phyloP scores from a whole-genome alignment of 345 rosid species.

The Eucalyptus leucophloia region DNA sequence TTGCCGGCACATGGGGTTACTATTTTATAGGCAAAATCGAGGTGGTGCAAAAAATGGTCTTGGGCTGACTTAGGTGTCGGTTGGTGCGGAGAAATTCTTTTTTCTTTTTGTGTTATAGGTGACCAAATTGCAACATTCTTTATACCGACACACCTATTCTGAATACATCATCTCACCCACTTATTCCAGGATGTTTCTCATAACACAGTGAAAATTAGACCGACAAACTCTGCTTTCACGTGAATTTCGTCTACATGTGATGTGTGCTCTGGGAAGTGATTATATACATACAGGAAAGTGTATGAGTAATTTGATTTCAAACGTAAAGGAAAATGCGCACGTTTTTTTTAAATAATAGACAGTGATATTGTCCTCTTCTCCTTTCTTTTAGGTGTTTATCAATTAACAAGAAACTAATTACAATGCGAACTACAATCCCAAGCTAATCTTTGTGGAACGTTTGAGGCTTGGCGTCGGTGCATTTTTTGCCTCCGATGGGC shows the following conservation, averaged over 20 bases:
- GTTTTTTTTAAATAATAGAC: neutral
- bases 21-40: neutral
- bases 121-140: neutral
- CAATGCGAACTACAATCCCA: neutral
- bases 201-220: neutral
- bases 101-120: neutral
- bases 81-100: neutral
- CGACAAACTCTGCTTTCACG: neutral
- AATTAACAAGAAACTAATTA: neutral
- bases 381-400: neutral
- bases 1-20: neutral
- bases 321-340: neutral
- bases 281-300: neutral
- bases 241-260: neutral
- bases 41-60: neutral
- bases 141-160: neutral
- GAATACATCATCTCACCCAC: neutral
- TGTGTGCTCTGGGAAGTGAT: neutral
- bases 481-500: neutral
- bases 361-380: neutral
- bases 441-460: neutral
- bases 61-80: neutral
- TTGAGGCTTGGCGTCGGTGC: neutral
- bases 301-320: neutral
- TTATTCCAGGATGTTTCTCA: neutral